Conservation (phyloP, 495 filamentous ascomycete species). For the Hypomontagnella submonticulosa region DNA sequence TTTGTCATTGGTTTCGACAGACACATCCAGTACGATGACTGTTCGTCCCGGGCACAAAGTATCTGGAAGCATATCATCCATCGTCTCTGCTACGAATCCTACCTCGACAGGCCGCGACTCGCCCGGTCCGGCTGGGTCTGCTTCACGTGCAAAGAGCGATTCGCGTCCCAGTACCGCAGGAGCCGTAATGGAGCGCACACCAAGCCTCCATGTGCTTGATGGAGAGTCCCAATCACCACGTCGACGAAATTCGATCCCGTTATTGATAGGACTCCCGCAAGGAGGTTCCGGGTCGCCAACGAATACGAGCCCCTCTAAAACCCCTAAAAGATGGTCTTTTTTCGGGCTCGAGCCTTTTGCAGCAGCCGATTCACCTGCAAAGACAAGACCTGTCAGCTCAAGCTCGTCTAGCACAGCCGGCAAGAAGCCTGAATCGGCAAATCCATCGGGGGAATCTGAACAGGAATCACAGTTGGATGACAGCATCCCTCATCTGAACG, state of each 20-base stretch:
- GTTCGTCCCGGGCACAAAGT: conserved; percentile 71
- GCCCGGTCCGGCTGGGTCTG: conserved; percentile 38
- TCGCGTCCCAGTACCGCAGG: conserved; percentile 64
- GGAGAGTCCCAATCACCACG: conserved; percentile 49
- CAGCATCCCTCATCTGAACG: conserved; percentile 15
- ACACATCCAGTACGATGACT: conserved; percentile 74
- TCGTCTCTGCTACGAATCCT: conserved; percentile 61
- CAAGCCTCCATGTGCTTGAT: conserved; percentile 50
- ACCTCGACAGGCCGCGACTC: conserved; percentile 52
- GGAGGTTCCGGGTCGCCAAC: conserved; percentile 43
- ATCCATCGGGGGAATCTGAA: conserved; percentile 34
- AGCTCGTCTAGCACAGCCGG: conserved; percentile 50
- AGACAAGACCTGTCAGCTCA: conserved; percentile 52
- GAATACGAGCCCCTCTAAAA: conserved; percentile 58
- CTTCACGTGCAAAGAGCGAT: conserved; percentile 47
- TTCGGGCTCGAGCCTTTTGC: conserved; percentile 62
- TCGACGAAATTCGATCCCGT: conserved; percentile 62
- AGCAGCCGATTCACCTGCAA: conserved; percentile 54
- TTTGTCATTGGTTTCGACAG: conserved; percentile 76
- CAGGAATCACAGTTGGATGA: background rate
- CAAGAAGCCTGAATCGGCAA: conserved; percentile 28
- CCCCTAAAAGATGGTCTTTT: conserved; percentile 64
- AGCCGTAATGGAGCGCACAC: conserved; percentile 60
- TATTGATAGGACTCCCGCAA: conserved; percentile 53
- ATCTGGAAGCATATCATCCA: conserved; percentile 70